Evolutionary conservation across 371 early-diverging fungal species (phyloP).

Genomic region (Blastocladiella emersonii): DNA sequence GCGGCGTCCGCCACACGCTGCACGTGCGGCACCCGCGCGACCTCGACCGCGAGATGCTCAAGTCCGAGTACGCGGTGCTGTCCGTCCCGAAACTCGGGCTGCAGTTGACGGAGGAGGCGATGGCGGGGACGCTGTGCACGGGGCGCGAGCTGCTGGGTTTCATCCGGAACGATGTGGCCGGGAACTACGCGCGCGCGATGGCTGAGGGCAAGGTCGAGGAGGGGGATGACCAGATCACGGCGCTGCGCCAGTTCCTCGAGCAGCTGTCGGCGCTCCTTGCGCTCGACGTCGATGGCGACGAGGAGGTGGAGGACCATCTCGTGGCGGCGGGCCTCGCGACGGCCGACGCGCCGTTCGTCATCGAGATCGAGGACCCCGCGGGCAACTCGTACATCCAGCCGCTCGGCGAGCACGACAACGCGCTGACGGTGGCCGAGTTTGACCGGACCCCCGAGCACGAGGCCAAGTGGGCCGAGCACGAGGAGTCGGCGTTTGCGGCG

Average conservation of each 20-base stretch:
- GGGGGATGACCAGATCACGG: background rate
- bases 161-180: background rate
- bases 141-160: background rate
- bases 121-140: background rate
- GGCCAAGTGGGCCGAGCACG: too few relatives aligned
- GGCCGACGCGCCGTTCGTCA: background rate
- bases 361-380: background rate
- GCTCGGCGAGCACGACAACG: background rate
- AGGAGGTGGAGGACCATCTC: background rate
- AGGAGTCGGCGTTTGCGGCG: too few relatives aligned
- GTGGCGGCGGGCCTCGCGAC: background rate
- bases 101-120: background rate
- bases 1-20: background rate
- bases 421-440: background rate
- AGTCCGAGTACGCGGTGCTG: background rate
- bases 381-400: background rate
- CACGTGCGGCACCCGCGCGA: background rate
- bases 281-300: background rate
- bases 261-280: background rate
- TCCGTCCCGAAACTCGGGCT: background rate
- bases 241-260: background rate
- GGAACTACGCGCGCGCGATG: background rate
- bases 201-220: background rate
- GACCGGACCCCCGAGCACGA: background rate
- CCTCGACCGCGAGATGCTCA: constrained; percentile 1